These are phyloP conservation scores for Botrytis squamosa DNA, from an alignment of 2,329 filamentous ascomycete genomes.

Conservation along the genomic window DNA sequence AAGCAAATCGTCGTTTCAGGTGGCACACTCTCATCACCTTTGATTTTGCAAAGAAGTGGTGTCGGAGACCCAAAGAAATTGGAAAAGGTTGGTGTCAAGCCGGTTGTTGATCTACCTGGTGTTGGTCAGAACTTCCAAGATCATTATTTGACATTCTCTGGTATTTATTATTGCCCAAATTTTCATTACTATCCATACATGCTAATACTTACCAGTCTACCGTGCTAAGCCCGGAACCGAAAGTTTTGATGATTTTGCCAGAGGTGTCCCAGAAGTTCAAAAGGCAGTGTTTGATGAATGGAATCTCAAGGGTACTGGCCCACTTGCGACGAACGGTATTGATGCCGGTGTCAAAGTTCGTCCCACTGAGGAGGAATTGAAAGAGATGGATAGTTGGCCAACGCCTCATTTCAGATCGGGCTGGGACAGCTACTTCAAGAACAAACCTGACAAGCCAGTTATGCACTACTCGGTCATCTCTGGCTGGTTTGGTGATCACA, in stretches of 20 bases:
- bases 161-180: constrained; percentile 18
- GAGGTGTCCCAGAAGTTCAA: constrained; percentile 70
- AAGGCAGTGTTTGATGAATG: constrained; percentile 73
- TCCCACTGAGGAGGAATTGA: constrained; percentile 55
- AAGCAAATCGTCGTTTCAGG: constrained; percentile 49
- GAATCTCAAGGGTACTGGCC: constrained; percentile 74
- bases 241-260: constrained; percentile 76
- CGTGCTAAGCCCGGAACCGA: constrained; percentile 53
- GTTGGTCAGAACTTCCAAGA: constrained; percentile 57
- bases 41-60: constrained; percentile 61
- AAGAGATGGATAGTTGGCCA: constrained; percentile 59
- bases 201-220: constrained; percentile 22
- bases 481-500: constrained; percentile 60
- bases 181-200: not conserved
- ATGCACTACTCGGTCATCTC: constrained; percentile 82
- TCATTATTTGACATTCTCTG: constrained; percentile 53
- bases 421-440: constrained; percentile 80
- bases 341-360: constrained; percentile 57
- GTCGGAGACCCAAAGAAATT: constrained; percentile 53
- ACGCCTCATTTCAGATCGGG: constrained; percentile 71
- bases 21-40: constrained; percentile 40
- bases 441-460: constrained; percentile 82
- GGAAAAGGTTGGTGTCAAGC: constrained; percentile 46
- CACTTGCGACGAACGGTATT: constrained; percentile 35
- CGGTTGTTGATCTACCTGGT: constrained; percentile 49